These are phyloP conservation scores for Corynespora cassiicola DNA, from an alignment of 2,329 filamentous ascomycete genomes.

Conservation along the genomic window DNA sequence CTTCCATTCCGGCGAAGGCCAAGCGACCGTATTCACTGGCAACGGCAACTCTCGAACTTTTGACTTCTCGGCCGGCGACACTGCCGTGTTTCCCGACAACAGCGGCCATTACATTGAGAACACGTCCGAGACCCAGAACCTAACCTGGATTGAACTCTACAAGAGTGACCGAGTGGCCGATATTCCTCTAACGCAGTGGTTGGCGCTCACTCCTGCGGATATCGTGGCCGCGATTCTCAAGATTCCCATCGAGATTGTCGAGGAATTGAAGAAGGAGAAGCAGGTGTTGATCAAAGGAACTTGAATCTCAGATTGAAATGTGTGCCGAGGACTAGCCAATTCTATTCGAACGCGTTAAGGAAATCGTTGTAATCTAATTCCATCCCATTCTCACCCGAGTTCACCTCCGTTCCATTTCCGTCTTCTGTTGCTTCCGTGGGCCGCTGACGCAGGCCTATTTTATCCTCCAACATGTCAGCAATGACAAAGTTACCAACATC, in stretches of 20 bases:
- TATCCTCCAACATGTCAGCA: no score
- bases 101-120: constrained; percentile 74
- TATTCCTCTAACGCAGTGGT: constrained; percentile 72
- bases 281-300: constrained; percentile 57
- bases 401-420: no score
- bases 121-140: constrained; percentile 66
- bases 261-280: constrained; percentile 68
- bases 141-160: constrained; percentile 74
- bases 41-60: constrained; percentile 68
- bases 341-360: no score
- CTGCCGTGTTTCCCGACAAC: constrained; percentile 72
- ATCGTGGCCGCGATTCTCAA: constrained; percentile 68
- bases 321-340: no score
- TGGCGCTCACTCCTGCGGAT: constrained; percentile 69
- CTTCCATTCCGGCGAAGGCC: constrained; percentile 68
- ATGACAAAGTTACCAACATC: no score
- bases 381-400: no score
- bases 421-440: no score
- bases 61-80: constrained; percentile 72
- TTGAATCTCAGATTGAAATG: constrained; percentile 1
- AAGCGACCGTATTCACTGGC: constrained; percentile 71
- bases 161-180: constrained; percentile 72
- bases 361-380: no score
- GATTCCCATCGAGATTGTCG: constrained; percentile 63
- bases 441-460: no score